Evolutionary conservation across 2,329 filamentous ascomycete genomes (phyloP).

Genomic region (Neofusicoccum cordaticola): DNA sequence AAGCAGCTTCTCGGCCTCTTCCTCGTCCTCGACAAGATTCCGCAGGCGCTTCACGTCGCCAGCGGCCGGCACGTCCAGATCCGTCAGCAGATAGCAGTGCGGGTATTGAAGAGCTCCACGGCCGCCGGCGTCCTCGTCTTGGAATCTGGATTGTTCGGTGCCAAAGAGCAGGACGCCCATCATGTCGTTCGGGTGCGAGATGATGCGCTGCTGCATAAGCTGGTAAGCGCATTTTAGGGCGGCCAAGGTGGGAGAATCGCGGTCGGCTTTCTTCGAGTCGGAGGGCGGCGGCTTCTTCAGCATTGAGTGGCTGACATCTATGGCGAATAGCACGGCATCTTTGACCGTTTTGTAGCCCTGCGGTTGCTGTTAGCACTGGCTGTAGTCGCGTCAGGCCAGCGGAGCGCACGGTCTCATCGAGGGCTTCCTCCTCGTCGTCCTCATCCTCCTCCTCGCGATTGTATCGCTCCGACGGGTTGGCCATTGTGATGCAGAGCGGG

Average conservation of each 20-base stretch:
- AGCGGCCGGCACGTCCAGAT: slow-evolving; percentile 83
- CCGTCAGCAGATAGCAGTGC: slow-evolving; percentile 86
- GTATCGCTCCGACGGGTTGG: slow-evolving; percentile 7
- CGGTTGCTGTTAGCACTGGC: neutral
- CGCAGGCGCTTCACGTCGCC: slow-evolving; percentile 80
- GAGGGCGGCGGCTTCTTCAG: slow-evolving; percentile 63
- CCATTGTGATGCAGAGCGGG: neutral
- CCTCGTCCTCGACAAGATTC: slow-evolving; percentile 72
- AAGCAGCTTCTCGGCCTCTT: slow-evolving; percentile 67
- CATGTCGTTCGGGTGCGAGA: slow-evolving; percentile 94
- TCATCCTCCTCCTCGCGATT: slow-evolving; percentile 13
- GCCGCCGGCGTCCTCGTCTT: slow-evolving; percentile 60
- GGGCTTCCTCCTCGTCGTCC: slow-evolving; percentile 13
- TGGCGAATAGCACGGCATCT: slow-evolving; percentile 97
- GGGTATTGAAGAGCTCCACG: slow-evolving; percentile 67
- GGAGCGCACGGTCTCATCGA: slow-evolving; percentile 16
- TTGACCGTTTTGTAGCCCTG: slow-evolving; percentile 88
- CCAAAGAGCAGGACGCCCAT: slow-evolving; percentile 93
- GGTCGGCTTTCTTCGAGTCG: slow-evolving; percentile 67
- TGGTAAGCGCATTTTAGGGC: slow-evolving; percentile 92
- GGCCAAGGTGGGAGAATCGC: slow-evolving; percentile 74
- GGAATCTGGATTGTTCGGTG: slow-evolving; percentile 79
- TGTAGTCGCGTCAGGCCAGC: neutral
- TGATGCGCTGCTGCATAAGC: slow-evolving; percentile 97
- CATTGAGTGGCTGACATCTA: slow-evolving; percentile 89